Conservation (phyloP, 2,329 filamentous ascomycete species). For the Myrmaecium sp. region DNA sequence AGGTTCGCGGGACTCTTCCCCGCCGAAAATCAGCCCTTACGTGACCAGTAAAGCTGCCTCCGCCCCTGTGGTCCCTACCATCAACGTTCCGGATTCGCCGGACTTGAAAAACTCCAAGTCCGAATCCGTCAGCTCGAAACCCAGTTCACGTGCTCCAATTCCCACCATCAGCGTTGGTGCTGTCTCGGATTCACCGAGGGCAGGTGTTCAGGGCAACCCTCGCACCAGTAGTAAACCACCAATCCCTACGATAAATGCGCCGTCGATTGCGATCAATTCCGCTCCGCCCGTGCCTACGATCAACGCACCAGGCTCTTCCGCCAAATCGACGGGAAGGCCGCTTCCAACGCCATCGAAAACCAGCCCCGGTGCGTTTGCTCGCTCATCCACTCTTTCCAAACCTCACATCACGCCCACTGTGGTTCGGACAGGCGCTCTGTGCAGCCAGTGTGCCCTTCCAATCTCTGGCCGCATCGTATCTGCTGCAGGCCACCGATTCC, state of each 20-base stretch:
- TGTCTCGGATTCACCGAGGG: conserved; percentile 1
- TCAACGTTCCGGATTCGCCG: conserved; percentile 33
- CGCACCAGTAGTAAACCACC: conserved; percentile 4
- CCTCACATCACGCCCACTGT: conserved; percentile 29
- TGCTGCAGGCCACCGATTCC: conserved; percentile 68
- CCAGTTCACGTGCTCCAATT: conserved; percentile 25
- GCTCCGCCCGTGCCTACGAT: conserved; percentile 8
- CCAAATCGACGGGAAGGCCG: conserved; percentile 1
- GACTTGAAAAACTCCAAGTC: too few relatives aligned
- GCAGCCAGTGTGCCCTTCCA: conserved; percentile 65
- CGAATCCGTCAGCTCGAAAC: conserved; percentile 12
- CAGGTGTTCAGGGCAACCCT: background rate
- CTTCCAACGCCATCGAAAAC: conserved; percentile 3
- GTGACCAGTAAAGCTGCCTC: conserved; percentile 21
- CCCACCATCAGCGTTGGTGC: conserved; percentile 17
- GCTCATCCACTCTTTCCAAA: conserved; percentile 18
- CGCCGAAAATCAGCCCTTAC: conserved; percentile 6
- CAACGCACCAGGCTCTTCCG: conserved; percentile 4
- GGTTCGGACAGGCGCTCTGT: conserved; percentile 49
- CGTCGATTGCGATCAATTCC: conserved; percentile 11
- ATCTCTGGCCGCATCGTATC: conserved; percentile 86
- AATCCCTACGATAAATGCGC: conserved; percentile 26
- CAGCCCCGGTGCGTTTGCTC: conserved; percentile 2
- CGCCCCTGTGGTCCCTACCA: conserved; percentile 29
- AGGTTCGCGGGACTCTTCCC: too few relatives aligned